Evolutionary conservation across 1,284 basidiomycete genomes (phyloP), one percentile per base, ranked within the genome.

Genomic region (Heterobasidion annosum): DNA sequence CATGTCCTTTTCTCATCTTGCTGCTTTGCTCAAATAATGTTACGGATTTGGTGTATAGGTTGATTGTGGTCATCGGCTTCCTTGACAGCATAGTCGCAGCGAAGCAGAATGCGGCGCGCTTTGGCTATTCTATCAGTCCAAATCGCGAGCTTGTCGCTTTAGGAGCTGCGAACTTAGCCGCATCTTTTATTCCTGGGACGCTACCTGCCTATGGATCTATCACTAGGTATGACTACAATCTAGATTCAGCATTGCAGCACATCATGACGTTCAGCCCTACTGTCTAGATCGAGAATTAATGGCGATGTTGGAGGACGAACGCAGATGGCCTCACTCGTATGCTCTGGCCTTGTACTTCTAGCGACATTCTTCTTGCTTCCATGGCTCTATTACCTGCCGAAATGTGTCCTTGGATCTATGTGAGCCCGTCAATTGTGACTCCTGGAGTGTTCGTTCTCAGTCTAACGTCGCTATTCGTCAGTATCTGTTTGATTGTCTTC

Each of bases 101-200:
- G 2, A 93, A 97, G 64, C 92, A 95, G 66, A 93, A 90, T 59
- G 83, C 84, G 0, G 78, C 83, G 3, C 82, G 84, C 25, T 96
- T 87, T 64, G 88, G 91, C 2, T 88, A 98, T 67, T 81, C 88
- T 0, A 90, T 98, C 62, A 90, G 87, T 59, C 92, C 94, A 0
- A 97, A 97, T 65, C 83, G 94, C 42, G 94, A 98, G 66, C 75
- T 94, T 2, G 91, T 93, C 44, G 91, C 91, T 0, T 72, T 94
- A n/a, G 86, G 91, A 49, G 83, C 87, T 12, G 82, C 84, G 4
- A 98, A 98, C 67, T 72, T 97, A 25, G 77, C 73, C 2, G 83
- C 77, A 0, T 88, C 91, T 0, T 87, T 93, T 62, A 71, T 96
- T 54, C 88, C 91, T 3, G 93, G 93, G 1, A 88, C 88, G 0